phyloP scores from a whole-genome alignment of 345 rosid species.

The Eutrema heterophyllum region DNA sequence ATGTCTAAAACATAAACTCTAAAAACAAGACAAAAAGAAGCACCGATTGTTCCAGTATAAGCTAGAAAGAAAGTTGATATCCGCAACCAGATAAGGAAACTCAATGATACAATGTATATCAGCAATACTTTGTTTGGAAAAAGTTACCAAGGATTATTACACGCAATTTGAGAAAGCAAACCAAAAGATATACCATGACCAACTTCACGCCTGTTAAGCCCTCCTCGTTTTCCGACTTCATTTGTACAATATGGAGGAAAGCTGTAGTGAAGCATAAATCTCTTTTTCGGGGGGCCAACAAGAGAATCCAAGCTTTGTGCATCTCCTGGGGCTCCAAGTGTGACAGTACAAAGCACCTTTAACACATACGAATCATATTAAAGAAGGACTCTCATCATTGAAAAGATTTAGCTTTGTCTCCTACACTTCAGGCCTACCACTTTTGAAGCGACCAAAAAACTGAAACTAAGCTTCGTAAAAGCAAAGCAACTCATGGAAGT shows the following conservation, averaged over 20 bases:
- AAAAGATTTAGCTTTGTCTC: neutral
- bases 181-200: conserved; percentile 68
- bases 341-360: conserved; percentile 90
- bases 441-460: neutral
- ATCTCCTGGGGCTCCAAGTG: conserved; percentile 90
- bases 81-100: neutral
- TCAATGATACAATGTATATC: neutral
- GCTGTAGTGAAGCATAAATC: conserved; percentile 97
- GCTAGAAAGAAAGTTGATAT: neutral
- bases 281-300: conserved; percentile 89
- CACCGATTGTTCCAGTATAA: neutral
- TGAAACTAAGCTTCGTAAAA: neutral
- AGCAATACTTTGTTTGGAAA: neutral
- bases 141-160: neutral
- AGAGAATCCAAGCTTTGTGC: conserved; percentile 82
- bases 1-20: neutral
- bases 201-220: conserved; percentile 98
- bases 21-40: neutral
- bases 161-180: neutral
- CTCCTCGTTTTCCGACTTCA: conserved; percentile 89
- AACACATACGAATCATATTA: conserved; percentile 2
- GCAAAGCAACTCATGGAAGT: neutral
- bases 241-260: conserved; percentile 93
- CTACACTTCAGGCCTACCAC: neutral
- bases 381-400: neutral